Conservation (phyloP, 352 stramenopile species). For the Blastocystis hominis region DNA sequence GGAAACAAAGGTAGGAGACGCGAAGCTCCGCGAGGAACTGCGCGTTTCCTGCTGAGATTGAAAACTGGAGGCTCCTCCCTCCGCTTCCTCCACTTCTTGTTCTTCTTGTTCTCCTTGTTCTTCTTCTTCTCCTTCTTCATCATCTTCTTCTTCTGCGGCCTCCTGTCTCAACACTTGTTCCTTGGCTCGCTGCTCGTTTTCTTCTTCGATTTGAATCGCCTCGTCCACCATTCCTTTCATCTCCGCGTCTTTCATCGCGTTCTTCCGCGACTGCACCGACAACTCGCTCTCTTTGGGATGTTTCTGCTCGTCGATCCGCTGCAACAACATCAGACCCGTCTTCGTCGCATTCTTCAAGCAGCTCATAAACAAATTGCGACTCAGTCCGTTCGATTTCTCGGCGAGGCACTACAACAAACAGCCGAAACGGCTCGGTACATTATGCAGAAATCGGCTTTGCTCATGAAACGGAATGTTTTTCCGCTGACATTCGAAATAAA, state of each 20-base stretch:
- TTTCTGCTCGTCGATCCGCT: background rate
- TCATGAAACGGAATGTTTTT: background rate
- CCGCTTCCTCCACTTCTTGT: too few relatives aligned
- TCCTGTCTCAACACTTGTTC: too few relatives aligned
- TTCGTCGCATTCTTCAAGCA: conserved; percentile 3
- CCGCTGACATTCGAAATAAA: background rate
- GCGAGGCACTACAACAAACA: background rate
- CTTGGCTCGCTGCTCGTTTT: too few relatives aligned
- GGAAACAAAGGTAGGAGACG: background rate
- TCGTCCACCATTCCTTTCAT: background rate
- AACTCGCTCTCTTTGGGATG: background rate
- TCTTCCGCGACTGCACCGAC: background rate
- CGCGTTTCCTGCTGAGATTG: too few relatives aligned
- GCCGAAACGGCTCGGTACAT: background rate
- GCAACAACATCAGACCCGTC: background rate
- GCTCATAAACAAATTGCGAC: background rate
- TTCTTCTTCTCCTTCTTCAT: background rate
- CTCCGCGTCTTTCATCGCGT: background rate
- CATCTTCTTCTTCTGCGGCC: background rate
- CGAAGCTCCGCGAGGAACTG: too few relatives aligned
- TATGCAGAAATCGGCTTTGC: background rate
- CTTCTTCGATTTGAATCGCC: too few relatives aligned
- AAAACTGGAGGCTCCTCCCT: too few relatives aligned
- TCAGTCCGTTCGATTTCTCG: background rate
- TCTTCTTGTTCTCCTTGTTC: background rate